phyloP scores from a whole-genome alignment of 2,329 filamentous ascomycete genomes.

The Ceratocystis eucalypticola region DNA sequence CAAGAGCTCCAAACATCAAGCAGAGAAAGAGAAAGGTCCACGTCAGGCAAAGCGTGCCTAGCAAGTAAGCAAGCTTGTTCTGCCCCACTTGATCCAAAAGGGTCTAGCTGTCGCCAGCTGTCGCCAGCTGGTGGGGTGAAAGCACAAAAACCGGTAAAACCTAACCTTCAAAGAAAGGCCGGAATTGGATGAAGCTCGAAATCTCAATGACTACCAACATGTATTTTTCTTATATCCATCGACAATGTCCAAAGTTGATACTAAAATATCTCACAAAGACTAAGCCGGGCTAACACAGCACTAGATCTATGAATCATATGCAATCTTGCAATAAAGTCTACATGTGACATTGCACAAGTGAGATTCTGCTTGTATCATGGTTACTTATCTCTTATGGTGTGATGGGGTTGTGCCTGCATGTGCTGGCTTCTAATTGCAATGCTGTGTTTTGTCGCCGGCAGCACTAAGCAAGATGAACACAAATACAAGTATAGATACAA shows the following conservation, averaged over 20 bases:
- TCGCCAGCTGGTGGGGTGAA: background rate
- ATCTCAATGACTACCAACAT: too few species aligned
- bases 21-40: constrained; percentile 25
- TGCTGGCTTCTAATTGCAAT: too few species aligned
- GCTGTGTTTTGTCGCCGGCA: too few species aligned
- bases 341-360: background rate
- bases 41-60: constrained; percentile 33
- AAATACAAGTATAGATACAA: too few species aligned
- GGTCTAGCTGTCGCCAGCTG: background rate
- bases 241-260: too few species aligned
- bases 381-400: background rate
- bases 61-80: constrained; percentile 9
- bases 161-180: background rate
- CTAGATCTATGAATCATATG: background rate
- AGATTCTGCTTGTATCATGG: background rate
- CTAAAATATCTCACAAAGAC: too few species aligned
- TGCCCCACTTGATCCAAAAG: constrained; percentile 9
- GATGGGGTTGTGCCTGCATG: too few species aligned
- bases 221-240: too few species aligned
- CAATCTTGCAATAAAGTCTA: background rate
- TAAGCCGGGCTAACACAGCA: background rate
- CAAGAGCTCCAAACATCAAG: constrained; percentile 3
- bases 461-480: too few species aligned
- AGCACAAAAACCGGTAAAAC: background rate
- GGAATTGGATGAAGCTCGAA: background rate